Conservation (phyloP, 2,329 filamentous ascomycete species). For the Ophiostoma ulmi region DNA sequence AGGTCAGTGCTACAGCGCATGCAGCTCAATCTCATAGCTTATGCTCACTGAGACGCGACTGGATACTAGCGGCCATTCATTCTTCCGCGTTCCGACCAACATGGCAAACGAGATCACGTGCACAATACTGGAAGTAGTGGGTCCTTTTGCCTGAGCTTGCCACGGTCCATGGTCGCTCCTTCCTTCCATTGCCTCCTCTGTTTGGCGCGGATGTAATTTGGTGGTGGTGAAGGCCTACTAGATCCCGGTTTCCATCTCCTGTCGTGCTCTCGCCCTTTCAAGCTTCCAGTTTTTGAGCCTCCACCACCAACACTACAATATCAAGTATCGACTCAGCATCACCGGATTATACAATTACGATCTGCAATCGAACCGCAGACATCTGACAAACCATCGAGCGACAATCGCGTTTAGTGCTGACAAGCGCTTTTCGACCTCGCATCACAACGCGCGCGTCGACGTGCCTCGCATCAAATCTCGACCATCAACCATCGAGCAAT, state of each 20-base stretch:
- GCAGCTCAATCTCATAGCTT: not conserved
- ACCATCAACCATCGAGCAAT: not conserved
- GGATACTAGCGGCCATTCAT: conserved; percentile 10
- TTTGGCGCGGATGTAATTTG: not conserved
- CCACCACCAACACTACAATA: not conserved
- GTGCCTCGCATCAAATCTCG: not conserved
- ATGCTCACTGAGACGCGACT: not conserved
- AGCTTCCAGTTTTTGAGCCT: not conserved
- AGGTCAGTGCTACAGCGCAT: conserved; percentile 15
- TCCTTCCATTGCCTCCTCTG: conserved; percentile 9
- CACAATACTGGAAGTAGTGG: not conserved
- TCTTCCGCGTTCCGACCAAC: conserved; percentile 10
- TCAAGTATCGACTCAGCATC: not conserved
- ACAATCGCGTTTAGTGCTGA: conserved; percentile 2
- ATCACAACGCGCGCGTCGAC: not conserved
- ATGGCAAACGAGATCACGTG: conserved; percentile 17
- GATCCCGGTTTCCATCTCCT: not conserved
- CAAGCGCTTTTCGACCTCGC: not conserved
- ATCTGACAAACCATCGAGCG: not conserved
- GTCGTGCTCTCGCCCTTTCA: not conserved
- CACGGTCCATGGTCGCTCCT: conserved; percentile 16
- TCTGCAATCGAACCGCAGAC: not conserved
- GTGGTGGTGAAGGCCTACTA: not conserved
- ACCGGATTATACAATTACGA: not conserved
- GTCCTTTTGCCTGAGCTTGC: not conserved